Conservation (phyloP, 345 rosid species). For the Eucalyptus curtisii region DNA sequence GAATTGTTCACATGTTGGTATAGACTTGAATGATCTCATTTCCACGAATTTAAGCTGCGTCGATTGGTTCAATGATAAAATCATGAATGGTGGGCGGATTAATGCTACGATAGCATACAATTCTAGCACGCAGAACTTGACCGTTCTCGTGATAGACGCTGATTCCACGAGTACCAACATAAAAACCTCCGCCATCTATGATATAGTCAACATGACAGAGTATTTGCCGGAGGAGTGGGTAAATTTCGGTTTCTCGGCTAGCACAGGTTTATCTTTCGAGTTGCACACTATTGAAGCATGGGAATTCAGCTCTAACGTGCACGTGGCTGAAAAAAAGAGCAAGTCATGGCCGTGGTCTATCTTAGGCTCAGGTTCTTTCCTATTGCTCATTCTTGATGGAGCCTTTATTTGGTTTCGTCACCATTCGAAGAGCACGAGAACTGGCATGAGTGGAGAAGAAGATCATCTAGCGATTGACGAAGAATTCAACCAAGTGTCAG, state of each 20-base stretch:
- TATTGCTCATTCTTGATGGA: not conserved
- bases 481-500: not conserved
- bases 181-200: not conserved
- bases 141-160: not conserved
- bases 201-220: not conserved
- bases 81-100: not conserved
- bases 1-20: not conserved
- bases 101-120: not conserved
- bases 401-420: not conserved
- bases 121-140: not conserved
- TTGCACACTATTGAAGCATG: not conserved
- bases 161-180: fast-evolving
- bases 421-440: not conserved
- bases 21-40: fast-evolving
- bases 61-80: not conserved
- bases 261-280: fast-evolving
- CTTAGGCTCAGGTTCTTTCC: not conserved
- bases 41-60: fast-evolving
- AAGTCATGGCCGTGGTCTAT: not conserved
- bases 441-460: not conserved
- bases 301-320: not conserved
- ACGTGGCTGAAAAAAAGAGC: not conserved
- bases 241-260: not conserved
- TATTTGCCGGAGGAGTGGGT: not conserved
- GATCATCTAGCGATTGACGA: not conserved